Evolutionary conservation across 1,284 basidiomycete species (phyloP).

Genomic region (Athelia psychrophila): DNA sequence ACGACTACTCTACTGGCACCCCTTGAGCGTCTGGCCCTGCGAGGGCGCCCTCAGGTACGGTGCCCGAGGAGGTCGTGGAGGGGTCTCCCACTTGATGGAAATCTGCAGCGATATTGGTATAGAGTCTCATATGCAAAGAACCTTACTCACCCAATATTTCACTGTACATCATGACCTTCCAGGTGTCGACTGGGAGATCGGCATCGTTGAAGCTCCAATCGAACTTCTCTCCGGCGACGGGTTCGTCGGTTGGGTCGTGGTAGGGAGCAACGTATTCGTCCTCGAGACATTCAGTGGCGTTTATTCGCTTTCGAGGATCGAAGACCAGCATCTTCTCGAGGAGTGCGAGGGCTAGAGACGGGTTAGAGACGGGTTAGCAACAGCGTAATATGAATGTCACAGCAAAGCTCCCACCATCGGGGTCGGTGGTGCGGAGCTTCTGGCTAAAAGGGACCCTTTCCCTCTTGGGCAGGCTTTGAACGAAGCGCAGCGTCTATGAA

Average conservation of each 20-base stretch:
- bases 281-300: constrained; percentile 85
- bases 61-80: constrained; percentile 32
- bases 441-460: constrained; percentile 94
- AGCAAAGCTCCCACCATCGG: constrained; percentile 59
- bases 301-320: constrained; percentile 96
- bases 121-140: background rate
- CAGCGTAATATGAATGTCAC: constrained; percentile 14
- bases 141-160: constrained; percentile 81
- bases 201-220: constrained; percentile 99
- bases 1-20: background rate
- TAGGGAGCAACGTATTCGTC: constrained; percentile 98
- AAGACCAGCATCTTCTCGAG: constrained; percentile 99
- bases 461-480: constrained; percentile 95
- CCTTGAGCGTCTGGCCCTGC: constrained; percentile 48
- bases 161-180: constrained; percentile 99
- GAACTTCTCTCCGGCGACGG: constrained; percentile 91
- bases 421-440: constrained; percentile 90
- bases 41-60: constrained; percentile 60
- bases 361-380: constrained; percentile 4
- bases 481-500: constrained; percentile 92
- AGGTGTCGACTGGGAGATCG: constrained; percentile 98
- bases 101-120: constrained; percentile 37
- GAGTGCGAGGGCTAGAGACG: constrained; percentile 85
- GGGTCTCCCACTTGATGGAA: constrained; percentile 76
- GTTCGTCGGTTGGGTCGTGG: constrained; percentile 98